A percentile compares a stretch with the other conserved stretches of the same genome.
These are phyloP conservation scores for Polyrhizophydium stewartii DNA, from an alignment of 371 early-diverging fungal genomes.

Conservation along the genomic window DNA sequence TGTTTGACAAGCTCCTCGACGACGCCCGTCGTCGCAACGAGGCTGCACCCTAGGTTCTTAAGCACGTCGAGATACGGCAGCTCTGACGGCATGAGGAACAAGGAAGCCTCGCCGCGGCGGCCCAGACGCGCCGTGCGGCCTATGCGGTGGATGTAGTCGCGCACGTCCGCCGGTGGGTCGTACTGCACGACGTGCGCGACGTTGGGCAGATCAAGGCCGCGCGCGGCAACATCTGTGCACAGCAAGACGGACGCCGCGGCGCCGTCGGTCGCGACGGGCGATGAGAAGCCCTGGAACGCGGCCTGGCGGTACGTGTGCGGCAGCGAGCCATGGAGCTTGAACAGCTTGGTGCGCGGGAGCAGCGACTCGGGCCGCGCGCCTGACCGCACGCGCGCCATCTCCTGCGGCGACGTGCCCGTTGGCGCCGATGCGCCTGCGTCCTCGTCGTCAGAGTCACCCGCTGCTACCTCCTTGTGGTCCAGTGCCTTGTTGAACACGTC, in stretches of 20 bases:
- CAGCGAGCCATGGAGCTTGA: slow-evolving; percentile 86
- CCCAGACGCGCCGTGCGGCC: slow-evolving; percentile 98
- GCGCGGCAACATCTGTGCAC: slow-evolving; percentile 97
- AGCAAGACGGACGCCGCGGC: slow-evolving; percentile 59
- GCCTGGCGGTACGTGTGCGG: slow-evolving; percentile 71
- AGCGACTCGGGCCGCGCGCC: slow-evolving; percentile 11
- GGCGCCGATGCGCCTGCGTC: slow-evolving; percentile 5
- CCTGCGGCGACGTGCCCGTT: too few relatives aligned
- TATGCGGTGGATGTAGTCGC: slow-evolving; percentile 95
- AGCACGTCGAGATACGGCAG: slow-evolving; percentile 75
- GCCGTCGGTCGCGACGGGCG: slow-evolving; percentile 14
- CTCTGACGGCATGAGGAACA: slow-evolving; percentile 88
- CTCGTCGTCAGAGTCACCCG: slow-evolving; percentile 18
- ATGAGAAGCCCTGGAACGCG: slow-evolving; percentile 69
- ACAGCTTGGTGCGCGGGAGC: slow-evolving; percentile 59
- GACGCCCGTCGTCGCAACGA: slow-evolving; percentile 1
- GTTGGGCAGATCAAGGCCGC: slow-evolving; percentile 96
- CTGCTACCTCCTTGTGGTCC: slow-evolving; percentile 21
- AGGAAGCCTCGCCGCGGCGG: slow-evolving; percentile 72
- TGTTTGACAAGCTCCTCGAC: background rate
- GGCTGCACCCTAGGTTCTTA: slow-evolving; percentile 18
- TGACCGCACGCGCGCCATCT: too few relatives aligned
- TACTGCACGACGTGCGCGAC: slow-evolving; percentile 93
- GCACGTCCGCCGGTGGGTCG: slow-evolving; percentile 92
- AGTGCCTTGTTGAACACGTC: slow-evolving; percentile 46